Evolutionary conservation across 2,329 filamentous ascomycete genomes (phyloP).

Genomic region (Aureobasidium sp.): DNA sequence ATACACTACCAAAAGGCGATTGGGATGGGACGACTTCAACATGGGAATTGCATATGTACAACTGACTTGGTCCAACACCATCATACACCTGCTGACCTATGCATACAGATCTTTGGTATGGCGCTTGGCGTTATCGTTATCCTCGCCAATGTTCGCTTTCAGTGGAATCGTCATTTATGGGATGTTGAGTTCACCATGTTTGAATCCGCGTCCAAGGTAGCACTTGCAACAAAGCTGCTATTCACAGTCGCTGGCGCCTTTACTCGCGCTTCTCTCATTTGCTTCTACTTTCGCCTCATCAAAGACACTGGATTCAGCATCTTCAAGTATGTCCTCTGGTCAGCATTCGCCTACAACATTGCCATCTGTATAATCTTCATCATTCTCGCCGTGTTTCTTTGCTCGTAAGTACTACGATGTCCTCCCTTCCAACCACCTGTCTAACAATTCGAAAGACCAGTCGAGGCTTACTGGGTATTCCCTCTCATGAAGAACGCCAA

Average conservation of each 20-base stretch:
- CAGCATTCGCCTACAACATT: conserved; percentile 29
- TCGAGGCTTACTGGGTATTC: conserved; percentile 35
- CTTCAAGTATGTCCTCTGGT: conserved; percentile 33
- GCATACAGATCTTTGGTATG: conserved; percentile 15
- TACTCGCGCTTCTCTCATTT: conserved; percentile 35
- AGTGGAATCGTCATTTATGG: conserved; percentile 37
- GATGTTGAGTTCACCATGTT: conserved; percentile 28
- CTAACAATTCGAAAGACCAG: conserved; percentile 23
- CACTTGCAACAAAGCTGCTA: conserved; percentile 33
- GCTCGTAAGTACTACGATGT: conserved; percentile 22
- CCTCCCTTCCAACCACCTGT: not conserved
- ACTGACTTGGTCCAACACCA: not conserved
- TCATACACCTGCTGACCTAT: not conserved
- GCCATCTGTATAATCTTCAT: conserved; percentile 31
- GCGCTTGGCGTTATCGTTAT: conserved; percentile 31
- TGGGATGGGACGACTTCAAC: conserved; percentile 35
- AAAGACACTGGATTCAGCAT: conserved; percentile 30
- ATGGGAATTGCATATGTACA: conserved; percentile 32
- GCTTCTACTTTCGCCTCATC: conserved; percentile 39
- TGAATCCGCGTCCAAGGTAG: conserved; percentile 27
- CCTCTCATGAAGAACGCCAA: conserved; percentile 23
- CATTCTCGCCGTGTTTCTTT: conserved; percentile 31
- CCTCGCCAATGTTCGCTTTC: conserved; percentile 32
- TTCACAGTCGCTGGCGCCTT: conserved; percentile 35
- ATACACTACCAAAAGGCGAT: conserved; percentile 32